phyloP scores from a whole-genome alignment of 495 filamentous ascomycete genomes.

The Tuber magnatum region DNA sequence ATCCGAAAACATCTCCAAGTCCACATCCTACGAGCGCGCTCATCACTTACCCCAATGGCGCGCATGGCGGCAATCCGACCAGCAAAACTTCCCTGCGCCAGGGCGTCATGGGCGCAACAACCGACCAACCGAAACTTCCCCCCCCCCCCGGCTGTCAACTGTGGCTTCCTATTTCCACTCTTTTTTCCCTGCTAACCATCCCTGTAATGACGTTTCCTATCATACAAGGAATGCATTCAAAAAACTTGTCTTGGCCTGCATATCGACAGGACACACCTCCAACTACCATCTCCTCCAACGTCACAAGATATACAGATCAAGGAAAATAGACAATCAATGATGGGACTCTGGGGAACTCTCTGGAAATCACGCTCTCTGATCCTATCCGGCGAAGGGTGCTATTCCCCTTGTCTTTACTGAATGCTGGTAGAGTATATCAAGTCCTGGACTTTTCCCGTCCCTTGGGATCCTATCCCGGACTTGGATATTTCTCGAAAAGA shows the following conservation, averaged over 20 bases:
- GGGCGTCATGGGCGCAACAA: neutral
- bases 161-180: neutral
- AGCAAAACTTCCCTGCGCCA: too few species aligned
- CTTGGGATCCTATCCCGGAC: neutral
- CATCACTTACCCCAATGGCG: too few species aligned
- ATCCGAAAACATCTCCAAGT: too few species aligned
- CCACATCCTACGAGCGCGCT: too few species aligned
- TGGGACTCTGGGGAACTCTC: neutral
- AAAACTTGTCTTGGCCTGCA: neutral
- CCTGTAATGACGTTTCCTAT: neutral
- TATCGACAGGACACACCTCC: neutral
- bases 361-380: neutral
- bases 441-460: neutral
- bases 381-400: neutral
- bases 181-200: neutral
- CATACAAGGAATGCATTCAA: neutral
- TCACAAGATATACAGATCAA: neutral
- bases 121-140: neutral
- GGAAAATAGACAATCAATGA: neutral
- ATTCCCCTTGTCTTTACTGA: neutral
- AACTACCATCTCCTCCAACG: neutral
- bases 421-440: neutral
- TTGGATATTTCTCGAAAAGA: neutral
- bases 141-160: too few species aligned
- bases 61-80: too few species aligned